A percentile compares a stretch with the other conserved stretches of the same genome.
phyloP scores from a whole-genome alignment of 768 basidiomycete genomes.

The Trametes meyenii region DNA sequence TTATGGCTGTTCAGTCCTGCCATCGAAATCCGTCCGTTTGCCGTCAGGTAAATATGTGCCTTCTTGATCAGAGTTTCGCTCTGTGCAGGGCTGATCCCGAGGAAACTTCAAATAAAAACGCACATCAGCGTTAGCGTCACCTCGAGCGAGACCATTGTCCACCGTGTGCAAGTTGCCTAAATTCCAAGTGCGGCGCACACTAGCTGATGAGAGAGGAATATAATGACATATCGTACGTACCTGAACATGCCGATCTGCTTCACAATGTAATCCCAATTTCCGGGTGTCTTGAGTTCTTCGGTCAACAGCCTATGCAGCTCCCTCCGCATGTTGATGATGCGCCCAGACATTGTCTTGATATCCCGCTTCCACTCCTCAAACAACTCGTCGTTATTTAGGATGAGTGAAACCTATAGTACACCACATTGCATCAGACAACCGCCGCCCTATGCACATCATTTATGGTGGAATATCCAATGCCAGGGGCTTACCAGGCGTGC shows the following conservation, averaged over 20 bases:
- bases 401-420: conserved; percentile 63
- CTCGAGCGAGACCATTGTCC: no score
- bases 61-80: conserved; percentile 68
- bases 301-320: conserved; percentile 75
- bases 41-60: conserved; percentile 84
- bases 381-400: conserved; percentile 72
- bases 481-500: conserved; percentile 75
- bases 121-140: conserved; percentile 23
- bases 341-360: conserved; percentile 88
- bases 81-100: conserved; percentile 74
- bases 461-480: background rate
- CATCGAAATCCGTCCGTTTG: conserved; percentile 93
- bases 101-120: conserved; percentile 58
- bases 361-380: conserved; percentile 91
- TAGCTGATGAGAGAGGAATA: background rate
- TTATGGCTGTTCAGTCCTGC: conserved; percentile 85
- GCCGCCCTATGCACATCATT: background rate
- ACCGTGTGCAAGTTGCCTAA: no score
- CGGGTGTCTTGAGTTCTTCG: conserved; percentile 84
- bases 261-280: conserved; percentile 94
- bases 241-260: conserved; percentile 99
- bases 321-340: conserved; percentile 91
- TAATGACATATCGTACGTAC: conserved; percentile 44
- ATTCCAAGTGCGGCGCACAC: no score
- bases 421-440: conserved; percentile 10